phyloP scores from a whole-genome alignment of 2,329 filamentous ascomycete genomes.

The Fusarium papillatum region DNA sequence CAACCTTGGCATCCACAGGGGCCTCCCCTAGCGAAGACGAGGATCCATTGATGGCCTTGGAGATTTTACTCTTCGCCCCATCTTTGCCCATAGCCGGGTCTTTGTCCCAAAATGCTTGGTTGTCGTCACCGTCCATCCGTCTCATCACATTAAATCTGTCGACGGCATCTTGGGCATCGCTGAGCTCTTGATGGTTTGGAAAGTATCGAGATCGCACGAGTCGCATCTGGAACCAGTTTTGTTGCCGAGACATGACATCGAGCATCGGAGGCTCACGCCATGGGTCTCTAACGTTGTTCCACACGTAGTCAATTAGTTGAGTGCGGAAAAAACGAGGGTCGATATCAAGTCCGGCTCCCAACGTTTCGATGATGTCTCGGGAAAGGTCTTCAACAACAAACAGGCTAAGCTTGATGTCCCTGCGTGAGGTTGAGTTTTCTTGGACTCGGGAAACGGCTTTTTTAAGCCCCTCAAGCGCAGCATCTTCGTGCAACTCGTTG shows the following conservation, averaged over 20 bases:
- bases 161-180: background rate
- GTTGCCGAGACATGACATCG: background rate
- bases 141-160: background rate
- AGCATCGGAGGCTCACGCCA: background rate
- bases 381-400: constrained; percentile 7
- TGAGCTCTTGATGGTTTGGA: background rate
- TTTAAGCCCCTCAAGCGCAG: background rate
- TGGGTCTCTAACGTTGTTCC: constrained; percentile 1
- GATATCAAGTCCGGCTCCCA: background rate
- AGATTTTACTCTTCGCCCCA: background rate
- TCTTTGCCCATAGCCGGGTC: background rate
- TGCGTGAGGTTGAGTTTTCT: background rate
- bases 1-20: background rate
- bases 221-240: background rate
- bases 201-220: constrained; percentile 2
- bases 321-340: constrained; percentile 1
- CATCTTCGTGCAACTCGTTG: background rate
- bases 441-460: background rate
- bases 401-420: background rate
- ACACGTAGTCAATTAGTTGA: background rate
- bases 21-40: background rate
- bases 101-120: background rate
- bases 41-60: background rate
- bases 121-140: background rate
- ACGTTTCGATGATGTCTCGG: background rate